These are phyloP conservation scores for Penicillium argentinense DNA, from an alignment of 495 filamentous ascomycete species.

Conservation along the genomic window DNA sequence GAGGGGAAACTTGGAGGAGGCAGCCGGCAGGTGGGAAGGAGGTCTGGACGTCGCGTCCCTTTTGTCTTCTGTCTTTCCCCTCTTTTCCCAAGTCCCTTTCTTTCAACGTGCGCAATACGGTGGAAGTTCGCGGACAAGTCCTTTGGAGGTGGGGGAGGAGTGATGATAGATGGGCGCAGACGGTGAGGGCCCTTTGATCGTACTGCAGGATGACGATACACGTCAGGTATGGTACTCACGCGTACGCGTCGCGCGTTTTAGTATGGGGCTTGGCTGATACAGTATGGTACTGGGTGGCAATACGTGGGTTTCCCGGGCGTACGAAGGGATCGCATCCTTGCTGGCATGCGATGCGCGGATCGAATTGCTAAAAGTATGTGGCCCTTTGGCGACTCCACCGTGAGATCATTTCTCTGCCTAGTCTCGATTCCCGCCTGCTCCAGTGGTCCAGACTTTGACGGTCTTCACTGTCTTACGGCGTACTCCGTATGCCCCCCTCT, in stretches of 20 bases:
- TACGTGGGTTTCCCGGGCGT: conserved; percentile 13
- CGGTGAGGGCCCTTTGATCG: conserved; percentile 11
- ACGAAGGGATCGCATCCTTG: conserved; percentile 21
- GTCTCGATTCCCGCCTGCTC: too few species aligned
- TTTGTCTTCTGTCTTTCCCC: conserved; percentile 10
- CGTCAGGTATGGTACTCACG: conserved; percentile 31
- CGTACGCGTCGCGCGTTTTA: conserved; percentile 34
- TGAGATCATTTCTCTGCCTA: conserved; percentile 2
- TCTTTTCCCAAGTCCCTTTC: neutral
- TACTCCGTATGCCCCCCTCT: neutral
- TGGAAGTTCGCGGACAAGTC: conserved; percentile 9
- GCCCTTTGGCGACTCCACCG: neutral
- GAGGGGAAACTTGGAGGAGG: too few species aligned
- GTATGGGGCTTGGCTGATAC: conserved; percentile 1
- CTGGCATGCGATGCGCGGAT: conserved; percentile 18
- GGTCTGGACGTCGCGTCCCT: conserved; percentile 15
- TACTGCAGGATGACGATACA: conserved; percentile 9
- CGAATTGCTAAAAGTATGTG: too few species aligned
- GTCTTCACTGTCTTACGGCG: neutral
- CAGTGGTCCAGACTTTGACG: too few species aligned
- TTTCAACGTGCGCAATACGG: conserved; percentile 3
- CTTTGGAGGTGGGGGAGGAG: conserved; percentile 13
- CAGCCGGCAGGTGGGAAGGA: neutral
- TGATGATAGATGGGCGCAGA: conserved; percentile 23
- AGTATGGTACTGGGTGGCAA: conserved; percentile 18